A percentile compares a stretch with the other conserved stretches of the same genome.
Conservation (phyloP, 2,329 filamentous ascomycete species). For the Arthrobotrys iridis region DNA sequence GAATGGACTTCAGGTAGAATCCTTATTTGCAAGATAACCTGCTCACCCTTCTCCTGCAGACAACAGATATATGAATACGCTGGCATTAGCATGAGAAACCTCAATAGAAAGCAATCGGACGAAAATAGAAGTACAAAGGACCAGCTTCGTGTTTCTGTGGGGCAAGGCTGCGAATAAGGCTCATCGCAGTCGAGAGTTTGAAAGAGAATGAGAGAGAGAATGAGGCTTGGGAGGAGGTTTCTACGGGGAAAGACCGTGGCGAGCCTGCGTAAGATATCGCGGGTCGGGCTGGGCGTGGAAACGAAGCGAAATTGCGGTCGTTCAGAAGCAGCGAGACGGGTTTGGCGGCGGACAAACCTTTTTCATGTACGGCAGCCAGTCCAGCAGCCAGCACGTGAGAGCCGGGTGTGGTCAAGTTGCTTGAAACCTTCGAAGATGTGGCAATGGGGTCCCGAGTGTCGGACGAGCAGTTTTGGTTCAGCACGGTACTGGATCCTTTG, state of each 20-base stretch:
- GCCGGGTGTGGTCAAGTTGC: neutral
- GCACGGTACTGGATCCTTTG: neutral
- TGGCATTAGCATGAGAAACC: slow-evolving; percentile 38
- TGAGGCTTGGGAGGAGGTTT: slow-evolving; percentile 27
- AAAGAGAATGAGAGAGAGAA: slow-evolving; percentile 37
- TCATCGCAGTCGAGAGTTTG: slow-evolving; percentile 27
- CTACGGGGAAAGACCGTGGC: neutral
- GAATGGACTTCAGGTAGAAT: neutral
- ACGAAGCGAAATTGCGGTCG: slow-evolving; percentile 44
- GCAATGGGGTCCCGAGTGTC: neutral
- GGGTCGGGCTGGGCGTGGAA: slow-evolving; percentile 10
- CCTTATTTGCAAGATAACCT: slow-evolving; percentile 10
- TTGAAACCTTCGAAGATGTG: neutral
- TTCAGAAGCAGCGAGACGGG: slow-evolving; percentile 22
- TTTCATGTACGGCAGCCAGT: slow-evolving; percentile 27
- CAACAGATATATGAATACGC: slow-evolving; percentile 13
- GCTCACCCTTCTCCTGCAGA: slow-evolving; percentile 24
- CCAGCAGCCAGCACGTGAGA: slow-evolving; percentile 23
- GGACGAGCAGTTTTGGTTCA: slow-evolving; percentile 21
- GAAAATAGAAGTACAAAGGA: slow-evolving; percentile 19
- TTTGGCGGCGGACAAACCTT: slow-evolving; percentile 46
- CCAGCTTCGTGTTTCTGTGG: slow-evolving; percentile 26
- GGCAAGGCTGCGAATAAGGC: slow-evolving; percentile 30
- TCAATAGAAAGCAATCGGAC: neutral
- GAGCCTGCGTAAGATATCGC: slow-evolving; percentile 35